A percentile compares a stretch with the other conserved stretches of the same genome.
Conservation (phyloP, 805 yeast genomes). For the Zygotorulaspora danielsina region DNA sequence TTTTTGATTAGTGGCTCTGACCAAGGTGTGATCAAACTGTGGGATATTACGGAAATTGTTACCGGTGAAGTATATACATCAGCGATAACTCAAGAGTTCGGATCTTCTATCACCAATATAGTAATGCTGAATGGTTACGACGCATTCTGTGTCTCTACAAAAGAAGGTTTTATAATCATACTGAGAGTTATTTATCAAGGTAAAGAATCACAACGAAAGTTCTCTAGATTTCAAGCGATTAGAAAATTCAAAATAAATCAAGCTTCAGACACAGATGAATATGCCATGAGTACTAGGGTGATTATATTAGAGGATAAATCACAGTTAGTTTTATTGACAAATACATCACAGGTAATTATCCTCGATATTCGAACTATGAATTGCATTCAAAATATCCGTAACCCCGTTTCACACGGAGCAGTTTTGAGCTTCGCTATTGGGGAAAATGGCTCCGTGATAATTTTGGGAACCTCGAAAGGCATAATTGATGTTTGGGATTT, state of each 20-base stretch:
- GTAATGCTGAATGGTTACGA: constrained; percentile 50
- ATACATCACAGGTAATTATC: constrained; percentile 46
- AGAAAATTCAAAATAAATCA: constrained; percentile 22
- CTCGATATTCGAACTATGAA: constrained; percentile 59
- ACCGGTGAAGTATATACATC: constrained; percentile 55
- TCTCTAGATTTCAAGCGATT: constrained; percentile 21
- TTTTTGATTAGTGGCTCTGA: constrained; percentile 77
- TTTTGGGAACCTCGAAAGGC: constrained; percentile 74
- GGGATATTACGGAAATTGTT: constrained; percentile 70
- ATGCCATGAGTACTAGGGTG: constrained; percentile 44
- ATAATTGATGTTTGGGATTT: constrained; percentile 77
- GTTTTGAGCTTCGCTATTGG: constrained; percentile 59
- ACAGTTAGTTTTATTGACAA: constrained; percentile 48
- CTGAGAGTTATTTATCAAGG: constrained; percentile 38
- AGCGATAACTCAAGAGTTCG: constrained; percentile 43
- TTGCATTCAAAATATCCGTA: constrained; percentile 40
- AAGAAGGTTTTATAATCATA: constrained; percentile 35
- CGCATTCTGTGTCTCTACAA: constrained; percentile 51
- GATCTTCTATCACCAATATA: constrained; percentile 47
- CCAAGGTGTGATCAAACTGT: constrained; percentile 64
- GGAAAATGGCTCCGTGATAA: constrained; percentile 52
- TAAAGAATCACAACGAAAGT: constrained; percentile 11
- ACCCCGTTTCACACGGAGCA: constrained; percentile 62
- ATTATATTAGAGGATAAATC: constrained; percentile 40
- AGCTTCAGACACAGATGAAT: constrained; percentile 35